Base-by-base conservation (phyloP, 805 yeast species). In the Cyberlindnera euphorbiiphila region DNA sequence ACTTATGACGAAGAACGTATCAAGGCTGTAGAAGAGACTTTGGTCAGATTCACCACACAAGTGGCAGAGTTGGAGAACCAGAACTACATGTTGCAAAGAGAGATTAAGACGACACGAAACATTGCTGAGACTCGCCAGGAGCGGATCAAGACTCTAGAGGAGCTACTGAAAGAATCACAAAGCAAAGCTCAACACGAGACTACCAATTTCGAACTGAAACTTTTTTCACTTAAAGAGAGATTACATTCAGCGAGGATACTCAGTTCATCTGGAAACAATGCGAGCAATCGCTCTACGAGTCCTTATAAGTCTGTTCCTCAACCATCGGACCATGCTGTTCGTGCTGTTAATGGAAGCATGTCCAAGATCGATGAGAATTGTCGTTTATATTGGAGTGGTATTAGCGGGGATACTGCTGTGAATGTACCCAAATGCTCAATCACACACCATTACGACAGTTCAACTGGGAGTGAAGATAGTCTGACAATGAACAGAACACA, bases 31-130 rank as follows among this genome's bases (percentile, higher is more conserved):
- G 85, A 81, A 48, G 67, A 69, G 32, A 69, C 85, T 1, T 59
- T 83, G 14, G 72, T 71, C 29, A 78, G 71, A 43, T 68, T 83
- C 43, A 68, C 74, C 14, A 65, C 62, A n/a, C 78, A 79, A 39
- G 68, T 82, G 37, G 68, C 68, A 34, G 84, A 81, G 42, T 70
- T 81, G 22, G 81, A 79, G 43, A 57, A 66, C n/a, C 81, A 79
- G 52, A 83, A 83, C 53, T 60, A 67, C 21, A 64, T 71, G 34
- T 59, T 83, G 23, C 66, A 74, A 34, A 74, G 69, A 47, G 86
- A 81, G 47, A 62, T 81, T 14, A 64, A 65, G 19, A 64, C 77
- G 4, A 65, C 76, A 26, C 75, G 75, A 41, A 69, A 74, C 44
- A 68, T 81, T 41, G 70, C 81, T 21, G 78, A 73, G 14, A 61